Conservation (phyloP, 2,329 filamentous ascomycete species). For the Alternaria novae-zelandiae region DNA sequence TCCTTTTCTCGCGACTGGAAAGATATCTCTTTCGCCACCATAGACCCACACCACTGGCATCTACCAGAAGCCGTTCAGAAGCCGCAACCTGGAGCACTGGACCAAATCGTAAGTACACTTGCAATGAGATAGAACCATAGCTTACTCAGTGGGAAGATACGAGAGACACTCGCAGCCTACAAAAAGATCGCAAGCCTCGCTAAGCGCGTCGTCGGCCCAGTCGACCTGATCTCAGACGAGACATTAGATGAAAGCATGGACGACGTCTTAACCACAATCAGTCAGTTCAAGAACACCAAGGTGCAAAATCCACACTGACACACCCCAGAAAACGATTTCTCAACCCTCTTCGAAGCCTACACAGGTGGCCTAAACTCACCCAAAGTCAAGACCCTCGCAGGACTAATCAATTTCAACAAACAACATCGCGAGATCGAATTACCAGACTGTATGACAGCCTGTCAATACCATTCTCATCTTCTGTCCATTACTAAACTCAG, state of each 20-base stretch:
- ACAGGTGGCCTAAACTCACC: not conserved
- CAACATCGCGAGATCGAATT: not conserved
- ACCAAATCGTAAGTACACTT: not conserved
- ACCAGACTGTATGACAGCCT: not conserved
- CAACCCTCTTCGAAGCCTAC: not conserved
- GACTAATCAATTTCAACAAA: not conserved
- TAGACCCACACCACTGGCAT: not conserved
- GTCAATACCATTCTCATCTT: accelerated
- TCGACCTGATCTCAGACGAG: not conserved
- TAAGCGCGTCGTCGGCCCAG: not conserved
- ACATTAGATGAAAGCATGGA: not conserved
- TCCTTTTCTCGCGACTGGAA: no score
- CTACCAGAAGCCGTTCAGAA: not conserved
- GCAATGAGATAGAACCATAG: accelerated
- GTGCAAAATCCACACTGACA: not conserved
- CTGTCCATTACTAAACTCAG: not conserved
- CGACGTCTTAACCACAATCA: not conserved
- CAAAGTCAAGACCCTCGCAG: not conserved
- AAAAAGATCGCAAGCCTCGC: not conserved
- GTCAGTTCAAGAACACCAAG: accelerated
- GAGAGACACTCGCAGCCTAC: not conserved
- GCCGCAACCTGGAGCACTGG: not conserved
- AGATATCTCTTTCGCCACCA: not conserved
- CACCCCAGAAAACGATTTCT: not conserved
- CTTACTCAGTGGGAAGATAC: not conserved